Evolutionary conservation across 1,284 basidiomycete species (phyloP), one percentile per base, ranked within the genome.

Genomic region (Naganishia cerealis): DNA sequence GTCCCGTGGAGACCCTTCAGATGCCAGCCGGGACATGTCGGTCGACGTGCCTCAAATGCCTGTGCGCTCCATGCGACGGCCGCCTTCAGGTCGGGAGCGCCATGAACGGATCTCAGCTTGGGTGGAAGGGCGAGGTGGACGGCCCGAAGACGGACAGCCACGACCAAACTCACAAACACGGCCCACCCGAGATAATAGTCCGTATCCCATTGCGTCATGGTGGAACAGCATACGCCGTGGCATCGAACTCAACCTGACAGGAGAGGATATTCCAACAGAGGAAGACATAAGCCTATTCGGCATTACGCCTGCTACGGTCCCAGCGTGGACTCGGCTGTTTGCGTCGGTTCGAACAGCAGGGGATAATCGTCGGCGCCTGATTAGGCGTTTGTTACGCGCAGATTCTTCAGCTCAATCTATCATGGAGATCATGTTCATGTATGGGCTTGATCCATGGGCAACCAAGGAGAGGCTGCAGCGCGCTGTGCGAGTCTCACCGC

Each of bases 381-480:
- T 63, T 26, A 53, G 61, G 16, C 50, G 61, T 24, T 16, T 63
- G 21, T 36, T 63, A 8, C 61, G 61, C 13, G 48, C 50, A 15
- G 61, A 63, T 54, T 54, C 61, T 12, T 63, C 61, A 15, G 61
- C 61, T 8, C 61, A 63, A 24, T 54, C 39, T 6, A 63, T 63
- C 50, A 63, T 63, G 61, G 61, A 63, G 50, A 53, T 54, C 50
- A 63, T 63, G 61, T 63, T 63, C 50, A 54, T 63, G 61, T 40
- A 54, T n/a, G 61, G 61, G 24, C 36, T 63, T 24, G 61, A 63
- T 24, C 61, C 61, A 3, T 63, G 61, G 61, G 61, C n/a, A 26
- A 63, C 50, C 16, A 63, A 53, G 50, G 61, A 63, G 50, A 36
- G 61, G 39, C 50, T 63, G 24, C 52, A 63, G 16, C 61, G 61